Evolutionary conservation across 1,284 basidiomycete genomes (phyloP), one percentile per base, ranked within the genome.

Genomic region (Trametes sp.): DNA sequence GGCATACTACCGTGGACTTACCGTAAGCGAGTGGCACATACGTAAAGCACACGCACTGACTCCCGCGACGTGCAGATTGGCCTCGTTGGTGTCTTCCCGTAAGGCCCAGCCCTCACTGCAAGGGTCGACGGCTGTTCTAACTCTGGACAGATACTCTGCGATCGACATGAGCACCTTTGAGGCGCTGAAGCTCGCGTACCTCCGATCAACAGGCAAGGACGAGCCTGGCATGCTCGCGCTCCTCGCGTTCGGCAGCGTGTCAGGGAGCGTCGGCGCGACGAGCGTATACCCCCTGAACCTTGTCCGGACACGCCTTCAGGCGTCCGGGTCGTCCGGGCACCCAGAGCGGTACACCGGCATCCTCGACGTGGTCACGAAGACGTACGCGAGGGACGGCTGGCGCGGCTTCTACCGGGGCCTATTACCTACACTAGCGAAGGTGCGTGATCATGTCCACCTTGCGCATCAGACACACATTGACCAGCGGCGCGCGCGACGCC

Each of bases 81-180:
- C 53, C 84, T 96, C 42, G 74, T 96, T 63, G 95, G 95, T 36
- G 94, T 96, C 42, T 96, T 96, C 77, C 95, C 93, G 81, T 95
- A 84, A 60, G 88, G 41, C 41, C 78, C 41, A 42, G 56, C 29
- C 52, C 11, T 54, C 55, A 54, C 23, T 59, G 55, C 42, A 59
- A 54, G 59, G 64, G 45, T 57, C 46, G 26, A 36, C 53, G 63
- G 16, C 59, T 57, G 63, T 61, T 55, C 31, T 67, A 35, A 38
- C 1, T 35, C 19, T 23, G 26, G 19, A n/a, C 61, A 90, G 88
- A 63, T 92, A 92, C 76, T 91, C 91, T 23, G 95, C 95, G 9
- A 97, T 97, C 67, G 95, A 97, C 76, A 96, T 97, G 95, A 94
- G 92, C 71, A 95, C 95, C 0, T 97, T 96, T 63, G 95, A 97